Percentiles rank a stretch among this genome's conserved stretches.
Conservation (phyloP, 768 basidiomycete species). For the Boletus tylopilopsis region DNA sequence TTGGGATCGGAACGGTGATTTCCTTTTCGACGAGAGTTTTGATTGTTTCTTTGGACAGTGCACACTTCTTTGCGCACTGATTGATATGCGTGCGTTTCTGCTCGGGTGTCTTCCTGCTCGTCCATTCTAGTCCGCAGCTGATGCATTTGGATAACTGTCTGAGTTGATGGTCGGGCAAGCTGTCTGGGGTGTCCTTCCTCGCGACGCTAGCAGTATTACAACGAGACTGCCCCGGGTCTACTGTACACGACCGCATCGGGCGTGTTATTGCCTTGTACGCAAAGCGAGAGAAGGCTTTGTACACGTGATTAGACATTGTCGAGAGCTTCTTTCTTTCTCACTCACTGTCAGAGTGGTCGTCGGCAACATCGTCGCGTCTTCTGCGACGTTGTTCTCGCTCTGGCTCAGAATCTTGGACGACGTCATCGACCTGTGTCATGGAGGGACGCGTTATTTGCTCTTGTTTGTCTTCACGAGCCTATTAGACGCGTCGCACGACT, state of each 20-base stretch:
- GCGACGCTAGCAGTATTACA: neutral
- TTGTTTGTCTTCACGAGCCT: slow-evolving; percentile 23
- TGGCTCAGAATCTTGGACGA: neutral
- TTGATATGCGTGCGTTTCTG: slow-evolving; percentile 69
- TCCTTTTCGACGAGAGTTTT: slow-evolving; percentile 49
- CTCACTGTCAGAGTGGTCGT: slow-evolving; percentile 7
- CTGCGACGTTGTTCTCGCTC: too few species aligned
- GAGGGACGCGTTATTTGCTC: slow-evolving; percentile 45
- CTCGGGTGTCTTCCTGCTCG: slow-evolving; percentile 54
- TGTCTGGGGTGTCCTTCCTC: slow-evolving; percentile 19
- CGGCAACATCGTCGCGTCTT: neutral
- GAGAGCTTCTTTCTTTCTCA: too few species aligned
- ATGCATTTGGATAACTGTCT: slow-evolving; percentile 53
- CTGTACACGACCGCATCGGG: neutral
- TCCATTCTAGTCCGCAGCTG: slow-evolving; percentile 66
- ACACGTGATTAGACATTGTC: neutral
- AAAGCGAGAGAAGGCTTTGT: slow-evolving; percentile 34
- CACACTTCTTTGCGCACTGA: slow-evolving; percentile 62
- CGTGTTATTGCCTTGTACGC: slow-evolving; percentile 33
- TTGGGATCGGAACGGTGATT: slow-evolving; percentile 20
- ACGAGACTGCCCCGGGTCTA: neutral
- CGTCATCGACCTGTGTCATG: slow-evolving; percentile 3
- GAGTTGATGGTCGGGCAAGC: slow-evolving; percentile 47
- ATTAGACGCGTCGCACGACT: slow-evolving; percentile 1
- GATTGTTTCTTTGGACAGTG: slow-evolving; percentile 53